Base-by-base conservation (phyloP, 208 protist genomes). In the Leishmania arabica region DNA sequence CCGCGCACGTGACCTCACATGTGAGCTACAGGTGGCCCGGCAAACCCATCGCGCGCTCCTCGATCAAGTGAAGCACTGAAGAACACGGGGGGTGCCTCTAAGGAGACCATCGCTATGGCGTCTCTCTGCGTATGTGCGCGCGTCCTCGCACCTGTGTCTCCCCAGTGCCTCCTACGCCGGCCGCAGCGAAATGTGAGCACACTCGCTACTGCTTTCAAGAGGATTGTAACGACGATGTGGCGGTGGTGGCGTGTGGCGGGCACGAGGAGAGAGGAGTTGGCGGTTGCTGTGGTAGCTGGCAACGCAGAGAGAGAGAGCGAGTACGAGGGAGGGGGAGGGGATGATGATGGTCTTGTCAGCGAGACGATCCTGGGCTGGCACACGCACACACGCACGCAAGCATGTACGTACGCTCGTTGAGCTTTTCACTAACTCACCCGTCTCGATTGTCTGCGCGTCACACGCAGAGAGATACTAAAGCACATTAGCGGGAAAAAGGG, bases 1-100 rank as follows among this genome's bases (percentile, higher is more conserved):
- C 77, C 53, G 81, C 47, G 81, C 90, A 24, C 83, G 86, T n/a
- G 83, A 88, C 49, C 62, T 79, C 6, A 80, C 68, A 24, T 37
- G 1, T 8, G 82, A 82, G 56, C 78, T 86, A 54, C 82, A 82
- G 37, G 34, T 75, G 21, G 82, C 82, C 3, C 82, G 82, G n/a
- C 56, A 69, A 49, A 49, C 78, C 7, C 82, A 86, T 54, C 56
- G 69, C 66, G 74, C 65, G 7, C 72, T 86, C 40, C 78, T 76
- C 21, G 53, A 64, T 31, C 45, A 73, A 74, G 53, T 31, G 69
- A 85, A 80, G 79, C 80, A 69, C 56, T 76, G n/a, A 66, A 24
- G 31, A 73, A 17, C 24, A 34, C 17, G 37, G 37, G 37, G 3
- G 68, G 21, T 34, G 45, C 68, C 68, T 37, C 42, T 31, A 42